A percentile compares a stretch with the other conserved stretches of the same genome.
Evolutionary conservation across 2,329 filamentous ascomycete genomes (phyloP).

Genomic region (Xylariaceae sp.): DNA sequence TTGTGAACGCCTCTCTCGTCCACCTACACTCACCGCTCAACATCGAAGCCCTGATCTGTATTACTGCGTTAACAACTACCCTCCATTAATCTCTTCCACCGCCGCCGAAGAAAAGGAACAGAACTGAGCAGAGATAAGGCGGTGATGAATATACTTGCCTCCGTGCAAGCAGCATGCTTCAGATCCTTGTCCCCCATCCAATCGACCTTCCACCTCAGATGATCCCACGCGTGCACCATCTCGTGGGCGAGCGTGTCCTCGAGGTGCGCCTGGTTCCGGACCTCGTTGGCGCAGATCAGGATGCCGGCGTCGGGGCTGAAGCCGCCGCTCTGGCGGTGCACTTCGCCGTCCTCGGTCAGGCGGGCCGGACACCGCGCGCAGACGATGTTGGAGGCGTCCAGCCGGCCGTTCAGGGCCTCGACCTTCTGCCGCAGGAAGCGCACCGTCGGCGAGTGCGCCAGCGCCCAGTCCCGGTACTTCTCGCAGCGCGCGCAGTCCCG

Average conservation of each 20-base stretch:
- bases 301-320: slow-evolving; percentile 90
- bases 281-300: slow-evolving; percentile 88
- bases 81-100: not conserved
- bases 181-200: slow-evolving; percentile 73
- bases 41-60: slow-evolving; percentile 87
- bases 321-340: slow-evolving; percentile 74
- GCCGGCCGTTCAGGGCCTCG: slow-evolving; percentile 74
- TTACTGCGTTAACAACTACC: not conserved
- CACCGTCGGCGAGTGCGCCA: slow-evolving; percentile 83
- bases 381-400: slow-evolving; percentile 77
- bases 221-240: slow-evolving; percentile 97
- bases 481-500: slow-evolving; percentile 84
- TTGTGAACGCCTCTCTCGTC: slow-evolving; percentile 81
- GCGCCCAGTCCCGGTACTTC: slow-evolving; percentile 79
- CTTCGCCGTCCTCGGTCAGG: slow-evolving; percentile 61
- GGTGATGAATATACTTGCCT: slow-evolving; percentile 60
- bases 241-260: slow-evolving; percentile 97
- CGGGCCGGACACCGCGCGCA: slow-evolving; percentile 77
- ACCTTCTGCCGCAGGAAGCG: slow-evolving; percentile 87
- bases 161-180: slow-evolving; percentile 90
- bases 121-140: not conserved
- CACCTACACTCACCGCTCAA: slow-evolving; percentile 94
- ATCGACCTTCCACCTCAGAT: slow-evolving; percentile 89
- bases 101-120: not conserved
- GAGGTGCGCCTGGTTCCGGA: slow-evolving; percentile 78